Evolutionary conservation across 345 rosid genomes (phyloP).

Genomic region (Moringa oleifera): DNA sequence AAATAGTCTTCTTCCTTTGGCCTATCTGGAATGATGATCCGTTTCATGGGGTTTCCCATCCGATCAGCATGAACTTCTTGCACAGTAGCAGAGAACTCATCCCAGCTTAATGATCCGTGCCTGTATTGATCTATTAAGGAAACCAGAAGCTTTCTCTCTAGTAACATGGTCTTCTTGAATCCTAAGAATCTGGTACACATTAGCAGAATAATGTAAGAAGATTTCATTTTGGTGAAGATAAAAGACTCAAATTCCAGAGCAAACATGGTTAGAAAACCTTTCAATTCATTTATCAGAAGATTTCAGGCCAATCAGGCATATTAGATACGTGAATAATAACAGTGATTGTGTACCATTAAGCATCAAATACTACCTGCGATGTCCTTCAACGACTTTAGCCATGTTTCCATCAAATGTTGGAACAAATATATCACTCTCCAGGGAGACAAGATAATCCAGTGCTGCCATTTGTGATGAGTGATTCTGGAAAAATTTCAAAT

Average conservation of each 20-base stretch:
- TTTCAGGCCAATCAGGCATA: no score
- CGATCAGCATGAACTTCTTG: constrained; percentile 65
- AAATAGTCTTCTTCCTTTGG: constrained; percentile 97
- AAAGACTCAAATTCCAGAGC: no score
- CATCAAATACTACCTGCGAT: constrained; percentile 55
- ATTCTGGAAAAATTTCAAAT: constrained; percentile 60
- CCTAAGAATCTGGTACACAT: constrained; percentile 66
- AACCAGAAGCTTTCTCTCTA: constrained; percentile 73
- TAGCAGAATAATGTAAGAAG: constrained; percentile 1
- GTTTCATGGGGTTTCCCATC: constrained; percentile 68
- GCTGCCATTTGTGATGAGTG: constrained; percentile 96
- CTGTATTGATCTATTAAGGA: constrained; percentile 60
- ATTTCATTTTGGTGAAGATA: background rate
- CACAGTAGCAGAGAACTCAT: constrained; percentile 61
- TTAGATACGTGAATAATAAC: no score
- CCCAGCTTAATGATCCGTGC: constrained; percentile 69
- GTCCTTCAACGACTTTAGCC: constrained; percentile 99
- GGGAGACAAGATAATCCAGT: constrained; percentile 75
- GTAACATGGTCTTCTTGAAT: constrained; percentile 73
- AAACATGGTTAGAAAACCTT: background rate
- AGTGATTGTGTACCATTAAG: no score
- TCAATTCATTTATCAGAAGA: no score
- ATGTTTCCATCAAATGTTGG: constrained; percentile 93
- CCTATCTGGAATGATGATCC: constrained; percentile 57
- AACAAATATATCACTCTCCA: constrained; percentile 88